Evolutionary conservation across 2,329 filamentous ascomycete genomes (phyloP), one percentile per base, ranked within the genome.

Genomic region (Scytalidium lignicola): DNA sequence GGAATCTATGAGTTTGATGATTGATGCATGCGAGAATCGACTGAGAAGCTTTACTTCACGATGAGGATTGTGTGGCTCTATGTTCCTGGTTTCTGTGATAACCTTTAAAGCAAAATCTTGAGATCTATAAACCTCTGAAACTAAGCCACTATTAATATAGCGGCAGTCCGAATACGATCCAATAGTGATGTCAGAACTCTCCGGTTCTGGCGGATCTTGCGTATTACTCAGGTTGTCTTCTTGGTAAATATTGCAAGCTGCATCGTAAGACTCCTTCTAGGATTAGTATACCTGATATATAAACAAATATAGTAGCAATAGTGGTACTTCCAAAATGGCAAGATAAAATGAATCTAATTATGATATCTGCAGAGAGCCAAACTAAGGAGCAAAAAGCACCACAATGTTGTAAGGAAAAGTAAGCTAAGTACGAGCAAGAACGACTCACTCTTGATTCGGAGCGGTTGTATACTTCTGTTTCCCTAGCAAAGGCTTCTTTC

Each of bases 21-120:
- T 72, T 44, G 74, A 78, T 2, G 78, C 72, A 40, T 75, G 76
- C 21, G 73, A 74, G 15, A 88, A 73, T 10, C 73, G 67, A 22
- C 67, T 66, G 2, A 99, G 75, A 43, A 97, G 84, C 55, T 84
- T 82, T 46, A 84, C 83, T 71, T 99, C 93, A 41, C 88, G 83
- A 43, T 77, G 72, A 1, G 90, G 86, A 63, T 95, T 84, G 67
- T 99, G 93, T 9, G 93, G 93, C 51, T 87, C 83, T 32, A 83
- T 77, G 69, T 86, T 82, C 47, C 78, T 74, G 32, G 83, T 83
- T 26, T 88, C 84, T 22, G 82, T 83, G 29, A 93, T 95, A 51
- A 96, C 83, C 65, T 99, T 99, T 44, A 99, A 73, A 2, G 92
- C 93, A 5, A 85, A 74, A 17, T 65, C 66, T 18, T 69, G 65